Base-by-base conservation (phyloP, 1,139 yeast species). In the Saccharomyces hybrid region DNA sequence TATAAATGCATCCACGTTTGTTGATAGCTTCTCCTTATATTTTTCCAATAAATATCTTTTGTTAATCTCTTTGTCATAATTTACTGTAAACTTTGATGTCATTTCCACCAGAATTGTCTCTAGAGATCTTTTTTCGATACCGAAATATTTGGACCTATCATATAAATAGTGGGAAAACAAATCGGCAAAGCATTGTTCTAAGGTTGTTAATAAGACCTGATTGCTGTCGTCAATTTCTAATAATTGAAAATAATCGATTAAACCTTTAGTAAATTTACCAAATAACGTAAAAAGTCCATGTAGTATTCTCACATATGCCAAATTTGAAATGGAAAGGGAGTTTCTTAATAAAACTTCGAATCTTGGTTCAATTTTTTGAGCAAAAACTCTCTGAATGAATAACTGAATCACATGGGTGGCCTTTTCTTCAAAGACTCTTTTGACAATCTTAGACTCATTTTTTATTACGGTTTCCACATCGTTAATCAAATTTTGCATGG, bases 221-320 rank as follows among this genome's bases (percentile, higher is more conserved):
- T 74, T 79, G 49, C 79, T 75, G 31, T 71, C 68, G 32, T 75
- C 79, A 16, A 75, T 69, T 54, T 78, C 81, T 49, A 77, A 69
- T 2, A 58, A 55, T 51, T 67, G 69, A 53, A 74, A 81, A 54
- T 79, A 80, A 11, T 81, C 83, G 62, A 87, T 85, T 56, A 91
- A 74, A 55, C 82, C 83, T 57, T 80, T 80, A 1, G 88, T 83
- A 63, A 86, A 80, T 47, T 78, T 81, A n/a, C 82, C 81, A 3
- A 87, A 75, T 48, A 81, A 71, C 0, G 79, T 77, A 65, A 83
- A 86, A 28, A 87, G 74, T 1, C 83, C 75, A 70, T 88, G 90
- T 44, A 93, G 72, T 0, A 86, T 78, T 63, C 98, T 78, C 5
- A 90, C 83, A 67, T 87, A 91, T 0, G 96, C 89, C 55, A 93